Conservation (phyloP, 2,329 filamentous ascomycete species). For the Coniochaeta sp. region DNA sequence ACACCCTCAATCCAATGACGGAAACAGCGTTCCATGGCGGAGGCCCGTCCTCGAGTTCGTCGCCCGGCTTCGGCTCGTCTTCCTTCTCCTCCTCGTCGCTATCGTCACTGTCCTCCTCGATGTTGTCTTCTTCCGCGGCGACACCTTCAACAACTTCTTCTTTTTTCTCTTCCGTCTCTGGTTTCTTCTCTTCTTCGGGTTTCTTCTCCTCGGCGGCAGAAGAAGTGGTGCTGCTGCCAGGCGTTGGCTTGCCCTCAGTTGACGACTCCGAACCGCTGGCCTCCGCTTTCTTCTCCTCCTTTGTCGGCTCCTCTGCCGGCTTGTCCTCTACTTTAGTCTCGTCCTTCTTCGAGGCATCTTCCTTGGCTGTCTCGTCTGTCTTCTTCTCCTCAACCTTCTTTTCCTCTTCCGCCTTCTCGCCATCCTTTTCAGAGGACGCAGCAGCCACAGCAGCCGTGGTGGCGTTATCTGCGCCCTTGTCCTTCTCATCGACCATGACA, state of each 20-base stretch:
- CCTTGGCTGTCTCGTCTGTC: not conserved
- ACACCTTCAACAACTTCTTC: slow-evolving; percentile 4
- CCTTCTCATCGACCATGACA: not conserved
- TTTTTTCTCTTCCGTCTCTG: slow-evolving; percentile 10
- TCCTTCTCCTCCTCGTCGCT: slow-evolving; percentile 12
- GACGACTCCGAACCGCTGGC: not conserved
- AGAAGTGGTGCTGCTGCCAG: not conserved
- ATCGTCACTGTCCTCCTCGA: slow-evolving; percentile 12
- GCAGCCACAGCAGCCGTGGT: slow-evolving; percentile 6
- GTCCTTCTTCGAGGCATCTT: not conserved
- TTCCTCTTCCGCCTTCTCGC: slow-evolving; percentile 10
- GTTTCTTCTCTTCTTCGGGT: not conserved
- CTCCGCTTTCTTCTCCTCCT: not conserved
- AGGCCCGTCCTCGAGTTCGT: slow-evolving; percentile 9
- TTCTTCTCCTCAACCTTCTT: not conserved
- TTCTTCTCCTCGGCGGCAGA: not conserved
- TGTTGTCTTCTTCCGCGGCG: slow-evolving; percentile 8
- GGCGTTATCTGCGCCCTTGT: slow-evolving; percentile 5
- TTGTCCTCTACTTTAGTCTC: not conserved
- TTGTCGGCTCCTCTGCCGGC: not conserved
- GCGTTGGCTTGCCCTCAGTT: not conserved
- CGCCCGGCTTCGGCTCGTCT: slow-evolving; percentile 10
- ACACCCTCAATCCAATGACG: slow-evolving; percentile 30
- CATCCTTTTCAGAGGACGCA: slow-evolving; percentile 16
- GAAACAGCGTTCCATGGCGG: slow-evolving; percentile 33